Evolutionary conservation across 805 yeast genomes (phyloP).

Genomic region (Ascoidea tarda): DNA sequence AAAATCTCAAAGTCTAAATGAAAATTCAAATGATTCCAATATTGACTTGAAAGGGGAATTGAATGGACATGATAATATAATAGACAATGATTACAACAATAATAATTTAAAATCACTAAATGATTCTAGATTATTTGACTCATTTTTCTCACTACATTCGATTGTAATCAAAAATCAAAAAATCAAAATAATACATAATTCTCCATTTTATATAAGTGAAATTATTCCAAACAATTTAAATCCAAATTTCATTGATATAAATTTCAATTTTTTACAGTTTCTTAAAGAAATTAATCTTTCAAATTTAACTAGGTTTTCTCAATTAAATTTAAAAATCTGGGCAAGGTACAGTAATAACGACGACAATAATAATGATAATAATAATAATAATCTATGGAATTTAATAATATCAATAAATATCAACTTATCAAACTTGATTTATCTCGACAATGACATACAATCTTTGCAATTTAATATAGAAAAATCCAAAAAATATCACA

Average conservation of each 20-base stretch:
- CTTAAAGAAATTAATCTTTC: background rate
- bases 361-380: background rate
- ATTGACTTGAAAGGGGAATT: background rate
- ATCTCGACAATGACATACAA: background rate
- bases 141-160: background rate
- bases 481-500: background rate
- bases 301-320: background rate
- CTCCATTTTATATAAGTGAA: slow-evolving; percentile 10
- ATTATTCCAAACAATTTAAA: background rate
- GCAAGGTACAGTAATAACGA: background rate
- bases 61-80: background rate
- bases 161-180: background rate
- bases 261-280: background rate
- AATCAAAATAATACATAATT: background rate
- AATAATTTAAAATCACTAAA: too few relatives aligned
- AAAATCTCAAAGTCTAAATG: background rate
- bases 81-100: background rate
- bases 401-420: background rate
- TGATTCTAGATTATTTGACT: background rate
- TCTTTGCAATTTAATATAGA: background rate
- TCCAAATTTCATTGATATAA: slow-evolving; percentile 7
- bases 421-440: background rate
- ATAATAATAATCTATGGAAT: background rate
- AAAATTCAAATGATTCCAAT: background rate
- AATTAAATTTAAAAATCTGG: slow-evolving; percentile 5